These are phyloP conservation scores for Cladosporium halotolerans DNA, from an alignment of 2,329 filamentous ascomycete genomes.

Conservation along the genomic window DNA sequence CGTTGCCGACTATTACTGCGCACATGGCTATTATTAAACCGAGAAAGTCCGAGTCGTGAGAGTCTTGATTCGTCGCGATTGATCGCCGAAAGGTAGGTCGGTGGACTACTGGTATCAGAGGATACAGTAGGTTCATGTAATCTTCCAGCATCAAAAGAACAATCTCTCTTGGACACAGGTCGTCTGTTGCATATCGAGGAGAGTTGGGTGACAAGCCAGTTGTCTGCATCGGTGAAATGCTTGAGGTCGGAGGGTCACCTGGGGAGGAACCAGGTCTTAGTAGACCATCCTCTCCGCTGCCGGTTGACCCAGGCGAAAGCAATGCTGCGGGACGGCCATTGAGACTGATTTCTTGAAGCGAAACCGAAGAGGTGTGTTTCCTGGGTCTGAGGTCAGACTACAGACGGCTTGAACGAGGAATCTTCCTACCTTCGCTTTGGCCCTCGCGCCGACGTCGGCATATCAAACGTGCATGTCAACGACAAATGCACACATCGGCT, in stretches of 20 bases:
- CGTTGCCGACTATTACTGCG: constrained; percentile 2
- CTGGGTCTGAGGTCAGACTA: not conserved
- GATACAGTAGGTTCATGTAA: constrained; percentile 3
- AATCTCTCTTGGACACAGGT: constrained; percentile 3
- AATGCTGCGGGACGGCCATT: not conserved
- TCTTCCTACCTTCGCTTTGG: constrained; percentile 7
- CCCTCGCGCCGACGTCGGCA: constrained; percentile 4
- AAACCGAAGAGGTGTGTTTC: not conserved
- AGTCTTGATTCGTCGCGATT: constrained; percentile 1
- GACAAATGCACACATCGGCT: constrained; percentile 5
- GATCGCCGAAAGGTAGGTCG: constrained; percentile 4
- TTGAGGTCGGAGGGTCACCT: not conserved
- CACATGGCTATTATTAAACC: constrained; percentile 6
- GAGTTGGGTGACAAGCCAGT: not conserved
- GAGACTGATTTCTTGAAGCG: not conserved
- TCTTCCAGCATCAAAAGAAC: constrained; percentile 9
- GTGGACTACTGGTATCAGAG: constrained; percentile 6
- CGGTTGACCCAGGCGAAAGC: too few relatives aligned
- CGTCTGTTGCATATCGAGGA: not conserved
- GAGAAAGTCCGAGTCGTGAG: not conserved
- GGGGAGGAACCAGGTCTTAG: not conserved
- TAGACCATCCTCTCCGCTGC: too few relatives aligned
- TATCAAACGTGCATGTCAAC: constrained; percentile 6
- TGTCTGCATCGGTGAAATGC: not conserved
- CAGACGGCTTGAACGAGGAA: not conserved